Evolutionary conservation across 371 early-diverging fungal genomes (phyloP).

Genomic region (Coemansia sp.): DNA sequence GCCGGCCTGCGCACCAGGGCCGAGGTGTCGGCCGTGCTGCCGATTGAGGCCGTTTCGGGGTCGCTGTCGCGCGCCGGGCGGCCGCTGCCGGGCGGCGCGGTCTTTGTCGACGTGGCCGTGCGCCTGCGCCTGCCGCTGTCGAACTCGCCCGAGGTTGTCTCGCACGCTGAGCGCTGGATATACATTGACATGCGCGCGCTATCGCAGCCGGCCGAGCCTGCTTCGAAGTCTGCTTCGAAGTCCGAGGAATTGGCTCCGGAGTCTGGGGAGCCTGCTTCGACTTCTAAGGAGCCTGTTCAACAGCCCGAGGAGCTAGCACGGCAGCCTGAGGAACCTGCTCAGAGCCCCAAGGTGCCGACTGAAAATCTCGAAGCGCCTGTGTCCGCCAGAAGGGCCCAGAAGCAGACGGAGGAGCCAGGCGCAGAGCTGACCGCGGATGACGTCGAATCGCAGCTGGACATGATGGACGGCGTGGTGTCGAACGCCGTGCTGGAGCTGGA

Average conservation of each 20-base stretch:
- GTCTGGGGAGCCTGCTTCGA: background rate
- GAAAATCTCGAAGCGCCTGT: background rate
- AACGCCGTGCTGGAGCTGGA: slow-evolving; percentile 46
- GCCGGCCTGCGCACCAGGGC: slow-evolving; percentile 30
- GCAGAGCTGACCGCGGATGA: slow-evolving; percentile 15
- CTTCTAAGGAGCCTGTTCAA: background rate
- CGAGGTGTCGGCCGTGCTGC: slow-evolving; percentile 29
- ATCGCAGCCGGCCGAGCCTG: slow-evolving; percentile 11
- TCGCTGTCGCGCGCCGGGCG: slow-evolving; percentile 16
- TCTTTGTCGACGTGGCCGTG: slow-evolving; percentile 36
- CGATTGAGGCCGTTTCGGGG: slow-evolving; percentile 21
- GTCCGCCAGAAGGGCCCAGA: background rate
- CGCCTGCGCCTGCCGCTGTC: slow-evolving; percentile 37
- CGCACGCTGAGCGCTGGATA: slow-evolving; percentile 34
- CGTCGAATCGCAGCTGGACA: slow-evolving; percentile 25
- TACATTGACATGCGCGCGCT: slow-evolving; percentile 22
- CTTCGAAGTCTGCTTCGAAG: too few relatives aligned
- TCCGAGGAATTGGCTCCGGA: background rate
- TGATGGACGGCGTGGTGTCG: slow-evolving; percentile 27
- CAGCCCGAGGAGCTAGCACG: background rate
- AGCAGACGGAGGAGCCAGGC: background rate
- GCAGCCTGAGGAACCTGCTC: background rate
- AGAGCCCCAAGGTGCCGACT: background rate
- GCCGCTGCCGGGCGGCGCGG: slow-evolving; percentile 29
- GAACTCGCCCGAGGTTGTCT: slow-evolving; percentile 21